These are phyloP conservation scores for Eucalyptus victrix DNA, from an alignment of 345 rosid species.

Conservation along the genomic window DNA sequence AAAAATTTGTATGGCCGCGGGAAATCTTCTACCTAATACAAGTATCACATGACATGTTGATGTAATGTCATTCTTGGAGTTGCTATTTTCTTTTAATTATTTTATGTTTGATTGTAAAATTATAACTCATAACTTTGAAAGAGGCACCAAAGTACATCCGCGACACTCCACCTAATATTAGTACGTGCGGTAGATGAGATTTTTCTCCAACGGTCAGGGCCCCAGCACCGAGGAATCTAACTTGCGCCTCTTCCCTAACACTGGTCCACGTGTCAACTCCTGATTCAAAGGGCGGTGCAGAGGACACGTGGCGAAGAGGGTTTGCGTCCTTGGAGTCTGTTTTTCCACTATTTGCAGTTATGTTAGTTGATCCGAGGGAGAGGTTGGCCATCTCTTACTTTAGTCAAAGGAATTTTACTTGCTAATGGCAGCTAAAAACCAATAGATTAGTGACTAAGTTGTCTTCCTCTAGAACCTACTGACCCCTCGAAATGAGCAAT, in stretches of 20 bases:
- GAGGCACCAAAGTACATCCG: too few species aligned
- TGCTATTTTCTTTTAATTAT: too few species aligned
- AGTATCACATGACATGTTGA: background rate
- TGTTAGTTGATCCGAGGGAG: background rate
- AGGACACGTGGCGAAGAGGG: background rate
- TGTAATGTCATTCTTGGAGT: too few species aligned
- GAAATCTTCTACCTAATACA: background rate
- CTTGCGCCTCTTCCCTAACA: background rate
- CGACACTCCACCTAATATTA: background rate
- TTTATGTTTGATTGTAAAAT: too few species aligned
- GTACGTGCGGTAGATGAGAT: background rate
- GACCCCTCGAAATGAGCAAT: background rate
- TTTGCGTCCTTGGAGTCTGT: background rate
- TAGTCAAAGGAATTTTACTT: background rate
- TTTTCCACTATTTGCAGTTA: background rate
- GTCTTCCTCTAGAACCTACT: background rate
- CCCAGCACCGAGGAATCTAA: background rate
- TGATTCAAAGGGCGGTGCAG: background rate
- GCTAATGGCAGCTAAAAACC: background rate
- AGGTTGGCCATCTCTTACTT: background rate
- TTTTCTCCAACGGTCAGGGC: background rate
- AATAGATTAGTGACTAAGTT: background rate
- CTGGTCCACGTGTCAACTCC: background rate
- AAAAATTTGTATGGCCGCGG: fast-evolving
- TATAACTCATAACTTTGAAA: background rate